Base-by-base conservation (phyloP, 2,329 filamentous ascomycete genomes). In the Colletotrichum sp. region DNA sequence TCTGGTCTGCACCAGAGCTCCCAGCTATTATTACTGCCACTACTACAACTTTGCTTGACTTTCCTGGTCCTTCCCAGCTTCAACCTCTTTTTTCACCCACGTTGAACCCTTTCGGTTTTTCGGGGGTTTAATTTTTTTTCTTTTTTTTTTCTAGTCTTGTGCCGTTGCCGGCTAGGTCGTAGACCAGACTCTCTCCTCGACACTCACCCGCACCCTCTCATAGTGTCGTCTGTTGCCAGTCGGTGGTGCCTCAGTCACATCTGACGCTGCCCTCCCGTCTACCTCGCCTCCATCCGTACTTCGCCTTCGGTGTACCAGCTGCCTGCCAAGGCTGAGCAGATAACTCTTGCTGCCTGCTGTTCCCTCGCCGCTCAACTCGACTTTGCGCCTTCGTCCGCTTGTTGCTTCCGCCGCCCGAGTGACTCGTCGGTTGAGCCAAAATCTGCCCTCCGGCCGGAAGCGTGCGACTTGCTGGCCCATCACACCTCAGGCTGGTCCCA, bases 1-100 rank as follows among this genome's bases (percentile, higher is more conserved):
- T 80, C 78, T 78, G 84, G 81, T 79, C 80, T 78, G 80, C 81
- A 80, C 79, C 82, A 81, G 81, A 82, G 80, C 80, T 81, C 76
- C 65, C 70, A 65, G 65, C 70, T 66, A 36, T 59, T 67, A 47
- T 55, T 66, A 72, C 74, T 71, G 70, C 63, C 47, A 71, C 74
- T 70, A 73, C 66, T 59, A 75, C 75, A 74, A 29, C 72, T 72
- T 65, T 58, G 47, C 24, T 65, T 13, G 24, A n/a, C 58, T 54
- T 63, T 51, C 59, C 36, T 54, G 51, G 38, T 69, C 64, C 51
- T 69, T 57, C 58, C 65, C 51, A 12, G 34, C 38, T 65, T 61
- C 29, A 58, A 65, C 27, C 63, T 72, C 69, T 59, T 38, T 57
- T 62, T 43, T 54, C 51, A 67, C 57, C 62, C 57, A 66, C 69